phyloP scores from a whole-genome alignment of 345 rosid species.

The Lepidium aucheri region DNA sequence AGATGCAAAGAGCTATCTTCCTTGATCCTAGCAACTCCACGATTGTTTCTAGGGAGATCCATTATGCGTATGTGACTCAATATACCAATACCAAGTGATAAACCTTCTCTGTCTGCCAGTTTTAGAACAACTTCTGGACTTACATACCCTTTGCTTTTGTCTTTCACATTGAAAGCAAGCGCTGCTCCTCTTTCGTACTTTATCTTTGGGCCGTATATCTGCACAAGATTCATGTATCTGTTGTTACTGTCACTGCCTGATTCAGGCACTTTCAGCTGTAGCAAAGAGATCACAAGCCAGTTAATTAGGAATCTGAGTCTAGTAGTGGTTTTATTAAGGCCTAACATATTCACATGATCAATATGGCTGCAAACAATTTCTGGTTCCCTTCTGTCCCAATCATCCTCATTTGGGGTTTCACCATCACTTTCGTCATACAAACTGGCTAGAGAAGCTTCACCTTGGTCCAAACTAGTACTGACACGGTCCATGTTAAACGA shows the following conservation, averaged over 20 bases:
- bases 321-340: slow-evolving; percentile 78
- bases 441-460: slow-evolving; percentile 49
- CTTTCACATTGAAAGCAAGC: slow-evolving; percentile 78
- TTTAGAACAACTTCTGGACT: slow-evolving; percentile 76
- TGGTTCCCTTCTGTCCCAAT: slow-evolving; percentile 72
- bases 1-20: slow-evolving; percentile 56
- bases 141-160: slow-evolving; percentile 52
- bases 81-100: slow-evolving; percentile 75
- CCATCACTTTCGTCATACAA: slow-evolving; percentile 71
- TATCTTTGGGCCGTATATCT: slow-evolving; percentile 86
- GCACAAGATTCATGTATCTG: slow-evolving; percentile 48
- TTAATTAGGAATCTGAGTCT: slow-evolving; percentile 75
- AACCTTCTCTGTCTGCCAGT: slow-evolving; percentile 78
- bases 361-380: slow-evolving; percentile 71
- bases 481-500: slow-evolving; percentile 60
- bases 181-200: slow-evolving; percentile 94
- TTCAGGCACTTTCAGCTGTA: slow-evolving; percentile 65
- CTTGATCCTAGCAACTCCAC: slow-evolving; percentile 27
- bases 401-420: slow-evolving; percentile 64
- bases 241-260: slow-evolving; percentile 37
- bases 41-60: slow-evolving; percentile 45
- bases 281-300: slow-evolving; percentile 86
- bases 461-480: slow-evolving; percentile 41
- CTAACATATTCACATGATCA: slow-evolving; percentile 82
- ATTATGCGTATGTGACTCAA: slow-evolving; percentile 71